Base-by-base conservation (phyloP, 1,284 basidiomycete genomes). In the Phenoliferia sp. region DNA sequence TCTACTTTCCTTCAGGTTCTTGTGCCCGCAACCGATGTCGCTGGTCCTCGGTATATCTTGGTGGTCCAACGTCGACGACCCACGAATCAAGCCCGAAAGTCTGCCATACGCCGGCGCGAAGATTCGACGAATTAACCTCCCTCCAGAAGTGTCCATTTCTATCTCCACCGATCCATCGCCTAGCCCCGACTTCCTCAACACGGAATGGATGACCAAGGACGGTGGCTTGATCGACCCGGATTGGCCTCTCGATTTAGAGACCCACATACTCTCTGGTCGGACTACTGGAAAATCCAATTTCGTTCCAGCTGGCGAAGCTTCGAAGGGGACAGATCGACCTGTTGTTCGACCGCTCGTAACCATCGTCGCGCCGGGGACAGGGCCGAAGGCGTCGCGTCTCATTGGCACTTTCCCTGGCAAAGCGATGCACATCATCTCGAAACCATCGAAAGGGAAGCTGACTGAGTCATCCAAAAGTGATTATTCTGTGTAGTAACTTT, bases 1-100 rank as follows among this genome's bases (percentile, higher is more conserved):
- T 58, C 65, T 35, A 19, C n/a, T 55, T 52, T 26, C 17, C 19
- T 52, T n/a, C 68, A 84, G 88, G 60, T 97, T 97, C 84, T 85
- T 98, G 19, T 96, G 94, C 77, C 95, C 95, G 2, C 94, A 94
- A 63, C 94, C 94, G 4, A 93, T 92, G 59, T 94, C 93, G 39
- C 89, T 94, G 76, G 86, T 98, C 82, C 90, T 96, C 76, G 95
- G 94, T 59, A 90, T 91, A 77, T 89, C 90, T 32, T 98, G 94
- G 94, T 97, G 93, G 91, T 74, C 78, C 15, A 75, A 74, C 22
- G 73, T 73, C 50, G 35, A 36, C 28, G n/a, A 39, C 17, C 54
- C 26, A n/a, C 54, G 54, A 28, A 28, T 31, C 54, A 56, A 56
- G 48, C 66, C 36, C 70, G 67, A 85, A 87, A 70, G 82, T 17